phyloP scores from a whole-genome alignment of 495 filamentous ascomycete species.

The Clohesyomyces aquaticus region DNA sequence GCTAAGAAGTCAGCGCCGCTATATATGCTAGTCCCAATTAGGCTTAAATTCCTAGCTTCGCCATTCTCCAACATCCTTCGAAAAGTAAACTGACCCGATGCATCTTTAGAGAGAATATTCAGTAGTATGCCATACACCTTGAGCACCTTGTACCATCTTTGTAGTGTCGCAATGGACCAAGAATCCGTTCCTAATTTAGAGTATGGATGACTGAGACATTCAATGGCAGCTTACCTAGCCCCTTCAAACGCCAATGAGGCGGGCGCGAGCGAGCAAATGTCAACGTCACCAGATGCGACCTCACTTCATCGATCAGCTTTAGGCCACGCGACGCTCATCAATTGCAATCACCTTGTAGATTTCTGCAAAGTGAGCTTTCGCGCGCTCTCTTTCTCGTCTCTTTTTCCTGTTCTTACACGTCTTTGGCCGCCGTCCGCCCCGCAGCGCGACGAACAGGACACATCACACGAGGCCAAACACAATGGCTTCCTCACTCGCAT shows the following conservation, averaged over 20 bases:
- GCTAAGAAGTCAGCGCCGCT: not conserved
- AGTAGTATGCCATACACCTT: no score
- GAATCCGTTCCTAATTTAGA: not conserved
- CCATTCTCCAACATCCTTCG: not conserved
- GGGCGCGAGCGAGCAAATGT: constrained; percentile 1
- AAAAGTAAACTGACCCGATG: no score
- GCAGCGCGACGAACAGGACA: not conserved
- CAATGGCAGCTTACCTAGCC: not conserved
- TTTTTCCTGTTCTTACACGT: no score
- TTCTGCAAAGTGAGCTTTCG: no score
- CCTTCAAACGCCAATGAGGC: constrained; percentile 27
- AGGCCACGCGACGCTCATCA: not conserved
- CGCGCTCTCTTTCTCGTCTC: no score
- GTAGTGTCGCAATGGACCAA: no score
- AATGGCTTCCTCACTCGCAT: constrained; percentile 18
- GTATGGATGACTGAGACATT: constrained; percentile 12
- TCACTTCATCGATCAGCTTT: not conserved
- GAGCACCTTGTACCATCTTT: no score
- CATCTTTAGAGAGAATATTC: no score
- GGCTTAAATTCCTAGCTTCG: not conserved
- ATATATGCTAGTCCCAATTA: not conserved
- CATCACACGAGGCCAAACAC: not conserved
- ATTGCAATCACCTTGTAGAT: no score
- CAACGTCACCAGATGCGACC: constrained; percentile 13
- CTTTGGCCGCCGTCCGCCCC: no score